Percentiles rank a stretch among this genome's conserved stretches.
Conservation (phyloP, 2,329 filamentous ascomycete species). For the Sclerotinia trifoliorum region DNA sequence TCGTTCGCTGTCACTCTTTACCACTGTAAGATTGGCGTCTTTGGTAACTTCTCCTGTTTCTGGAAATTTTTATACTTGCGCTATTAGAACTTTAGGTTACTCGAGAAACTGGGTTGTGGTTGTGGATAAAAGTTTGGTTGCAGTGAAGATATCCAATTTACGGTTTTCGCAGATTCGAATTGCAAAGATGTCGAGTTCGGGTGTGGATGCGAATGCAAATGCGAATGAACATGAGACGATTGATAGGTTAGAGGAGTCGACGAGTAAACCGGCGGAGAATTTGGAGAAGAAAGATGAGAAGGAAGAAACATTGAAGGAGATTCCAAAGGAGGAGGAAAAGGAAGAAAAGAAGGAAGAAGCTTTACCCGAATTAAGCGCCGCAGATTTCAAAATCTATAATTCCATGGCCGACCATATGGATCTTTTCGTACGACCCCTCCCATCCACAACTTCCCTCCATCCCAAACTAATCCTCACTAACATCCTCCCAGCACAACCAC, state of each 20-base stretch:
- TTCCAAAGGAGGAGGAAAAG: conserved; percentile 23
- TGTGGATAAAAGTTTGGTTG: background rate
- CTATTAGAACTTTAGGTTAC: background rate
- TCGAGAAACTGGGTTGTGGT: background rate
- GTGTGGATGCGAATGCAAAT: background rate
- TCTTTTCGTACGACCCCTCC: conserved; percentile 49
- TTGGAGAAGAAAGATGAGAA: conserved; percentile 43
- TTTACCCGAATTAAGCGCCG: conserved; percentile 54
- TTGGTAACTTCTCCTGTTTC: background rate
- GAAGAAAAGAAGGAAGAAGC: conserved; percentile 29
- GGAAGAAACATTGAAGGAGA: conserved; percentile 50
- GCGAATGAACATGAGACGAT: conserved; percentile 34
- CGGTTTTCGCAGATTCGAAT: background rate
- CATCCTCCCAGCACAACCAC: conserved; percentile 62
- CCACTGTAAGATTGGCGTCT: background rate
- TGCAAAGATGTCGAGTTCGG: conserved; percentile 14
- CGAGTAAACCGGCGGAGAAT: conserved; percentile 47
- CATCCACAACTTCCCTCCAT: background rate
- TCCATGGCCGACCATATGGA: conserved; percentile 63
- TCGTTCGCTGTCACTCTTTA: background rate
- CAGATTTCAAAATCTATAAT: conserved; percentile 61
- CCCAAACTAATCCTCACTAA: background rate
- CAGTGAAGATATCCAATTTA: background rate
- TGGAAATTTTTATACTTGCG: background rate
- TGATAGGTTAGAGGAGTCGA: conserved; percentile 57